Base-by-base conservation (phyloP, 2,329 filamentous ascomycete genomes). In the Helminthosporium solani region DNA sequence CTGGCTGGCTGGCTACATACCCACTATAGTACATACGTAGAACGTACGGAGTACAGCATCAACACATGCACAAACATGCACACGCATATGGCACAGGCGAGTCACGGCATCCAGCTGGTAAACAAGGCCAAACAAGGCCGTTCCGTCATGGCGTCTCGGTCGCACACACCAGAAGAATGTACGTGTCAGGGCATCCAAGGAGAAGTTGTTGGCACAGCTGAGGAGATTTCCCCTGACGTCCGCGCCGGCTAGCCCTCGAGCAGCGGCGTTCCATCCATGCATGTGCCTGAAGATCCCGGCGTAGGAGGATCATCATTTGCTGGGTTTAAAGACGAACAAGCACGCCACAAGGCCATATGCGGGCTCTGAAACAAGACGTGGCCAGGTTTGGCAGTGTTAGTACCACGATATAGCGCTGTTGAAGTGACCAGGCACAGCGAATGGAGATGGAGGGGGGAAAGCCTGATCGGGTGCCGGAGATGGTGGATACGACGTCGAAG, bases 231-330 rank as follows among this genome's bases (percentile, higher is more conserved):
- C 39, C 44, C 40, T 33, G 25, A 16, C 37, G 21, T 19, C 34
- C 25, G 16, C 14, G 37, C 28, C 40, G 23, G 34, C 44, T 46
- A 38, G 33, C 33, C n/a, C 5, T 11, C 25, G 40, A n/a, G 16
- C n/a, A 21, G 34, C 34, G 9, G n/a, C n/a, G n/a, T n/a, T n/a
- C n/a, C n/a, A n/a, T n/a, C n/a, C n/a, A n/a, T n/a, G n/a, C n/a
- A n/a, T 23, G 61, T 61, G 54, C 57, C 62, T 64, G 63, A 59
- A 49, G 63, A 66, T 67, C 64, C 49, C 47, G 51, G 52, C 52
- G 51, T 19, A 50, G 49, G 42, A 27, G 36, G 37, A 34, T 41
- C 50, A 39, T 21, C 18, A 62, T 62, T 64, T 49, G 63, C 57
- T 54, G 50, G 44, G 44, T 40, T 23, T 41, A 25, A 25, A 16